A percentile compares a stretch with the other conserved stretches of the same genome.
Evolutionary conservation across 1,284 basidiomycete species (phyloP).

Genomic region (Microbotryomycetes sp.): DNA sequence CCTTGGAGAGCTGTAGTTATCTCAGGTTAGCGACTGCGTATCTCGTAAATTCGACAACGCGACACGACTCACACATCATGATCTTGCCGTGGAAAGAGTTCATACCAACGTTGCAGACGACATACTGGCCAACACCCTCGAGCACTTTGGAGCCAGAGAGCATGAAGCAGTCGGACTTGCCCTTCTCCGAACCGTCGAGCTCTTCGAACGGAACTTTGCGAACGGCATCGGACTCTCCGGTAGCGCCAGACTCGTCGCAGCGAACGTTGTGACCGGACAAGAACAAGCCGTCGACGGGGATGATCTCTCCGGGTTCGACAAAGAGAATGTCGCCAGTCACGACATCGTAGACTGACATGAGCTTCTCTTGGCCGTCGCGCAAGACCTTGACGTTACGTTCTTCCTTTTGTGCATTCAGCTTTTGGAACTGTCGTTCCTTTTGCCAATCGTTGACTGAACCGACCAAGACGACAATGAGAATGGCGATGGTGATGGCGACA

Average conservation of each 20-base stretch:
- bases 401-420: slow-evolving; percentile 89
- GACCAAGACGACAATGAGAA: slow-evolving; percentile 75
- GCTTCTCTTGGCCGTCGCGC: slow-evolving; percentile 67
- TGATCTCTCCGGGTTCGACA: slow-evolving; percentile 88
- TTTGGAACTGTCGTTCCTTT: slow-evolving; percentile 91
- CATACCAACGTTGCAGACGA: slow-evolving; percentile 83
- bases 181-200: slow-evolving; percentile 49
- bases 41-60: neutral
- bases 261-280: slow-evolving; percentile 85
- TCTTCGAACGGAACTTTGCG: slow-evolving; percentile 77
- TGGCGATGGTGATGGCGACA: slow-evolving; percentile 88
- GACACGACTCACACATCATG: slow-evolving; percentile 69
- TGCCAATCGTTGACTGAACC: slow-evolving; percentile 91
- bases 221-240: slow-evolving; percentile 93
- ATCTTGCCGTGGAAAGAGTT: slow-evolving; percentile 93
- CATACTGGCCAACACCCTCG: slow-evolving; percentile 88
- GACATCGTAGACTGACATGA: slow-evolving; percentile 81
- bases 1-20: slow-evolving; percentile 59
- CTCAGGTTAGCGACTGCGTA: neutral
- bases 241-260: slow-evolving; percentile 94
- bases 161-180: slow-evolving; percentile 84
- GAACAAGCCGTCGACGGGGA: slow-evolving; percentile 94
- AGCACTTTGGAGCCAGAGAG: slow-evolving; percentile 90
- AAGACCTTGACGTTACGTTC: slow-evolving; percentile 89
- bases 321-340: slow-evolving; percentile 89